Base-by-base conservation (phyloP, 1,284 basidiomycete species). In the Boletellus dicymbophilus region DNA sequence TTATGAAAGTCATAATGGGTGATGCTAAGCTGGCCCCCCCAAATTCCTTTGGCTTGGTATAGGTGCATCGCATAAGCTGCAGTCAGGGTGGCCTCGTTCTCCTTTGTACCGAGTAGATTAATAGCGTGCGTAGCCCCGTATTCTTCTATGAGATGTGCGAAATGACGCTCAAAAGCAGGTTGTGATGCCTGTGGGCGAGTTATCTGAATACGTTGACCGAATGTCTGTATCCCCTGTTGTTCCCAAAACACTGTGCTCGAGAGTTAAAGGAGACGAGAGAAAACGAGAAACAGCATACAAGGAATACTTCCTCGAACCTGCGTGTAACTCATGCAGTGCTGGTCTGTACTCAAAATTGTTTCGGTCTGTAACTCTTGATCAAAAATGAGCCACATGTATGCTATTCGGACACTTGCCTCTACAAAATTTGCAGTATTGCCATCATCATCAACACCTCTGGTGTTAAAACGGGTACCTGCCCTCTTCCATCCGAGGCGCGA, bases 341-440 rank as follows among this genome's bases (percentile, higher is more conserved):
- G 85, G 51, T 91, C 86, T 16, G 89, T 90, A 55, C 87, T 88
- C 65, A 98, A 84, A 42, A 98, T 77, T 0, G 90, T 90, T 73
- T 99, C 96, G 7, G 95, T 96, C 88, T 95, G 52, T 34, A 38
- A 53, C 53, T 40, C 48, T 39, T 50, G 38, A 30, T 58, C 37
- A 37, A 48, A 38, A n/a, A 54, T 38, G 36, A 40, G 33, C 3
- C 3, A 9, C 16, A 50, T 20, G 31, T 26, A 53, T 5, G 42
- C 22, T 21, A 27, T 49, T 51, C 34, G 31, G 52, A 55, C 49
- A 65, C 76, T 49, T 60, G 85, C 91, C 81, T 98, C 96, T 30
- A 97, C 97, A 71, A 98, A 98, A 66, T 99, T 98, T 42, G 97
- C 97, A 18, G 91, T 92, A 65, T 97, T 90, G 34, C 97, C 96